These are phyloP conservation scores for Phytophthora brassicae DNA, from an alignment of 352 stramenopile genomes.

Conservation along the genomic window DNA sequence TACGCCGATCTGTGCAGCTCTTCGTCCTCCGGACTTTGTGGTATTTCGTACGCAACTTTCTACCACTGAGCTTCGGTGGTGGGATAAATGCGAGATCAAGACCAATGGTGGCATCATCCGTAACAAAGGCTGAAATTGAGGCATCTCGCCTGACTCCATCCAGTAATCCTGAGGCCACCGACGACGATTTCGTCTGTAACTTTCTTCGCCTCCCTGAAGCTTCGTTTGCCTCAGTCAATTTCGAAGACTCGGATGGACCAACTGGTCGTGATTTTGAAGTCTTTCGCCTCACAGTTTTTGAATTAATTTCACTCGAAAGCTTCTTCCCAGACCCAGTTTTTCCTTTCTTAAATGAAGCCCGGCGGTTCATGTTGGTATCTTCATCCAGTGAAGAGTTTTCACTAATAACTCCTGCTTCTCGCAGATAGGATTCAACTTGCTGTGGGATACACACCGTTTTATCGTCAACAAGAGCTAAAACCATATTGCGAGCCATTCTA, in stretches of 20 bases:
- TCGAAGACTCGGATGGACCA: constrained; percentile 13
- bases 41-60: constrained; percentile 40
- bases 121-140: constrained; percentile 13
- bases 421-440: constrained; percentile 42
- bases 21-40: constrained; percentile 24
- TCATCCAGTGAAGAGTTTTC: constrained; percentile 13
- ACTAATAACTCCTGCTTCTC: constrained; percentile 29
- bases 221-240: constrained; percentile 19
- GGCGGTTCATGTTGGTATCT: constrained; percentile 12
- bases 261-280: constrained; percentile 17
- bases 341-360: constrained; percentile 18
- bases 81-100: constrained; percentile 19
- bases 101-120: constrained; percentile 6
- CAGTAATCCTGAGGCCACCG: constrained; percentile 8
- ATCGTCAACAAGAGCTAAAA: constrained; percentile 40
- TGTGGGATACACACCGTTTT: constrained; percentile 32
- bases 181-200: constrained; percentile 16
- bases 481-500: constrained; percentile 27
- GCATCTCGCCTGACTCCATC: constrained; percentile 9
- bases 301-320: constrained; percentile 6
- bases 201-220: constrained; percentile 15
- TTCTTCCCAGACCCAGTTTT: constrained; percentile 28
- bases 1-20: constrained; percentile 25
- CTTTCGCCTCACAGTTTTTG: constrained; percentile 23
- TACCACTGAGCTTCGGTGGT: constrained; percentile 36